Base-by-base conservation (phyloP, 2,329 filamentous ascomycete species). In the Mycosphaerella arachidis region DNA sequence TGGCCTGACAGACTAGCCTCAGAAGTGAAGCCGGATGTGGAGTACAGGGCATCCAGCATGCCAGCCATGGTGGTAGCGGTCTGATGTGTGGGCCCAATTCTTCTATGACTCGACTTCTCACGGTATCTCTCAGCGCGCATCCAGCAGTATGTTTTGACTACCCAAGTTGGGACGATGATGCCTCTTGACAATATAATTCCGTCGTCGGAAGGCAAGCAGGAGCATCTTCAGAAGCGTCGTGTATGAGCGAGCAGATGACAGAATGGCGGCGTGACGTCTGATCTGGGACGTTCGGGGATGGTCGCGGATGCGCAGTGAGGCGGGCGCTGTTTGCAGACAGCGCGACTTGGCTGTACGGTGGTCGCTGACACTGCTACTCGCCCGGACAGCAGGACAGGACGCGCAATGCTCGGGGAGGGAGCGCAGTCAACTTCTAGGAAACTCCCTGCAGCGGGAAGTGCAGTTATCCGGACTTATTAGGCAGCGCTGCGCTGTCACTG, bases 151-250 rank as follows among this genome's bases (percentile, higher is more conserved):
- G 45, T 43, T 55, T 31, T 16, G 18, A 27, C 40, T 43, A 56
- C 53, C 62, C 59, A 54, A 61, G 54, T 62, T 63, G 59, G 69
- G 69, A 60, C 66, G 62, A 61, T 71, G 69, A 59, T 69, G 65
- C 62, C 68, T 63, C 64, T 70, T 71, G 62, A 72, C 62, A 43
- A 68, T 67, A 61, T 68, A 66, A 52, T 67, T 69, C 45, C 66
- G 61, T 61, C 63, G 56, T 54, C 62, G 68, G 48, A 64, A 61
- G 48, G 57, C 66, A 55, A 57, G 63, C 65, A 67, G 63, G 64
- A 67, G 66, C 71, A 72, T 72, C 55, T 68, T 72, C 53, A 60
- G 56, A 57, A 43, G 60, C 50, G 56, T 62, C 55, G 59, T 30
- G 58, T 51, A 54, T 56, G 40, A 30, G 55, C 27, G 40, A 30